A percentile compares a stretch with the other conserved stretches of the same genome.
Evolutionary conservation across 345 rosid genomes (phyloP).

Genomic region (Lenwebbia sp.): DNA sequence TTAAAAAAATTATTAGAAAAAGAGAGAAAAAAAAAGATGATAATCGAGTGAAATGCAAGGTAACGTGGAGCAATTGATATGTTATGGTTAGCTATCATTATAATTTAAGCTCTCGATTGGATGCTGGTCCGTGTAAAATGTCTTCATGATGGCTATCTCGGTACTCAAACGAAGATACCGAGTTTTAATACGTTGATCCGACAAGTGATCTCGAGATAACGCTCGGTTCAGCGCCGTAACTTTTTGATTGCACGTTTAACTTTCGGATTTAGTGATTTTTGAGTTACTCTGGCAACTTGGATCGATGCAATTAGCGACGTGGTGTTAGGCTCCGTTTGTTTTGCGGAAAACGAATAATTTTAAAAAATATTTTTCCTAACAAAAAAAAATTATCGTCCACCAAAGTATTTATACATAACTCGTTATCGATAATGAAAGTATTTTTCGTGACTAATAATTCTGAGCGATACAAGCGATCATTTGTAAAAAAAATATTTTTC

Average conservation of each 20-base stretch:
- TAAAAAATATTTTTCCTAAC: too few relatives aligned
- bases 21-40: not conserved
- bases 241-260: accelerated
- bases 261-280: not conserved
- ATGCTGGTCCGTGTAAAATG: not conserved
- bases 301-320: accelerated
- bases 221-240: accelerated
- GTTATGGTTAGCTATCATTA: accelerated
- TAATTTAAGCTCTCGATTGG: not conserved
- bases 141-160: accelerated
- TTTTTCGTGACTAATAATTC: too few relatives aligned
- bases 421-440: too few relatives aligned
- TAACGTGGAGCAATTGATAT: too few relatives aligned
- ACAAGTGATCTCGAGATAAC: not conserved
- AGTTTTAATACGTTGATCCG: not conserved
- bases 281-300: not conserved
- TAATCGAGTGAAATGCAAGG: accelerated
- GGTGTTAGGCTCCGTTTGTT: not conserved
- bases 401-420: too few relatives aligned
- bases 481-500: too few relatives aligned
- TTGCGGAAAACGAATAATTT: too few relatives aligned
- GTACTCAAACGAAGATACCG: accelerated
- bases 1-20: not conserved
- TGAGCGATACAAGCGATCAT: too few relatives aligned
- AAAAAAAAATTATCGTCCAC: too few relatives aligned